Evolutionary conservation across 2,329 filamentous ascomycete species (phyloP).

Genomic region (Neofusicoccum sp.): DNA sequence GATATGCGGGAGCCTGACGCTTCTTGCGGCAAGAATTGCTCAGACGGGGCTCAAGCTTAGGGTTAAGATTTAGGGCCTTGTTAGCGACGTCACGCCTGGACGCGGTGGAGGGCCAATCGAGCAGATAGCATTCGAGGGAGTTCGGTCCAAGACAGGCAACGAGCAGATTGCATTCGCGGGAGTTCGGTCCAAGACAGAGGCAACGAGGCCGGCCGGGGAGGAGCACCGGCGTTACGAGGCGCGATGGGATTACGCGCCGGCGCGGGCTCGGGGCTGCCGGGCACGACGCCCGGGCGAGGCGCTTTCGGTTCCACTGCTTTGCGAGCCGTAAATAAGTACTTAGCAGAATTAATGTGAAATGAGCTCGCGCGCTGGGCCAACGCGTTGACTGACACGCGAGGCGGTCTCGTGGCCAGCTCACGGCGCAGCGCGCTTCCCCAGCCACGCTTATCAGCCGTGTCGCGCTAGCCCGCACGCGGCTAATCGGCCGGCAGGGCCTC

Average conservation of each 20-base stretch:
- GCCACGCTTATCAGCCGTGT: conserved; percentile 9
- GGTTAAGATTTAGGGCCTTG: conserved; percentile 28
- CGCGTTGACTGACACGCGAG: conserved; percentile 2
- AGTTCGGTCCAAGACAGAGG: too few species aligned
- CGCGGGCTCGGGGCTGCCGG: background rate
- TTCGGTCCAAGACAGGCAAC: too few species aligned
- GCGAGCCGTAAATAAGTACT: background rate
- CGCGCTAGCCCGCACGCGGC: background rate
- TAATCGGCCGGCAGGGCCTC: conserved; percentile 11
- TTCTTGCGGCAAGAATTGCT: conserved; percentile 33
- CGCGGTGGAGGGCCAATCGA: too few species aligned
- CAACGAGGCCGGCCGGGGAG: too few species aligned
- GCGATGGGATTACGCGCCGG: background rate
- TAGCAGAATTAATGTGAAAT: background rate
- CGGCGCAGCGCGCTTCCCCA: conserved; percentile 11
- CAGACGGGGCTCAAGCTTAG: conserved; percentile 37
- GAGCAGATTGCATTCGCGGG: too few species aligned
- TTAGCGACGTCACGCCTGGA: background rate
- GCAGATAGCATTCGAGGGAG: too few species aligned
- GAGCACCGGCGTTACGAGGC: background rate
- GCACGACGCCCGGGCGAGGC: background rate
- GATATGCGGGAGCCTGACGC: conserved; percentile 31
- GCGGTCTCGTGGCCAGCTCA: conserved; percentile 19
- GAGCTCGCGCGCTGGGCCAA: background rate
- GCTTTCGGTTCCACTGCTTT: background rate